A percentile compares a stretch with the other conserved stretches of the same genome.
Evolutionary conservation across 1,284 basidiomycete genomes (phyloP).

Genomic region (Blastosporella zonata): DNA sequence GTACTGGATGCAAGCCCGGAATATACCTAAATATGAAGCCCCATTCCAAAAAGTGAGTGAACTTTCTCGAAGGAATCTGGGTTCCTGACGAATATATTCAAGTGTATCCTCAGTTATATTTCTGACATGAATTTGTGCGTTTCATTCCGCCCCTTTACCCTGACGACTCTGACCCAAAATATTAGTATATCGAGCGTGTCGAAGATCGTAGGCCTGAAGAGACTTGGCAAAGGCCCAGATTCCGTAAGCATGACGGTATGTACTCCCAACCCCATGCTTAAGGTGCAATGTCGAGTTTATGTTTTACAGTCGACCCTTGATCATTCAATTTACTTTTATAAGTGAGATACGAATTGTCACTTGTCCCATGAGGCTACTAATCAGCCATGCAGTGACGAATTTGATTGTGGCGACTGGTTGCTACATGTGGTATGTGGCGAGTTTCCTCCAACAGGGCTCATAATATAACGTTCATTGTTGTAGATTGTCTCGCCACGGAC

Average conservation of each 20-base stretch:
- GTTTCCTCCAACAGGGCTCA: not conserved
- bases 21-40: conserved; percentile 62
- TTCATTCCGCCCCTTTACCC: conserved; percentile 9
- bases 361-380: not conserved
- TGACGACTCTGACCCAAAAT: conserved; percentile 12
- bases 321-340: conserved; percentile 84
- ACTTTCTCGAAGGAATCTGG: not conserved
- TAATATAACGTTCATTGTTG: not conserved
- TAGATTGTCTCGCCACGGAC: conserved; percentile 66
- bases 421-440: conserved; percentile 65
- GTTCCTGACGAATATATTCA: conserved; percentile 5
- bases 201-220: conserved; percentile 64
- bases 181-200: conserved; percentile 65
- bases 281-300: not conserved
- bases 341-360: conserved; percentile 38
- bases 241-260: conserved; percentile 71
- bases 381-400: conserved; percentile 50
- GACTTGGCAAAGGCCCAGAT: conserved; percentile 43
- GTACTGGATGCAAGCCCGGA: conserved; percentile 81
- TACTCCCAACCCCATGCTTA: conserved; percentile 6
- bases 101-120: conserved; percentile 87
- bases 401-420: conserved; percentile 78
- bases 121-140: conserved; percentile 81
- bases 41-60: conserved; percentile 75
- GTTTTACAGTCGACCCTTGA: conserved; percentile 70